Conservation (phyloP, 2,329 filamentous ascomycete species). For the Trichophaea hybrida region DNA sequence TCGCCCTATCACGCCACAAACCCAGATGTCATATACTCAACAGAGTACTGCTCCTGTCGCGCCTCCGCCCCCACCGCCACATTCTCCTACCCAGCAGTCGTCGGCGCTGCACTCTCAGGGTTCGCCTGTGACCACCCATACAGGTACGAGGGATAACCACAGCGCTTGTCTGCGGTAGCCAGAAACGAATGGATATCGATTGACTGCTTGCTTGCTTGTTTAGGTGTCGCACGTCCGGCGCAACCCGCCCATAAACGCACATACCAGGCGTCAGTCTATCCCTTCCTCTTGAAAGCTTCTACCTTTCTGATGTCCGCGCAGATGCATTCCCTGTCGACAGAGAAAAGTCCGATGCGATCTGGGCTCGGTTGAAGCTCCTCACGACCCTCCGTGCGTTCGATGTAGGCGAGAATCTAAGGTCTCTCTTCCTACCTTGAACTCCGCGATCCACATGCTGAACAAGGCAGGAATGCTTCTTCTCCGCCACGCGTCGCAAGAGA, state of each 20-base stretch:
- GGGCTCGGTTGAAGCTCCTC: conserved; percentile 74
- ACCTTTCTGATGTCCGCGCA: background rate
- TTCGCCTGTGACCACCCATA: too few relatives aligned
- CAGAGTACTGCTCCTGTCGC: too few relatives aligned
- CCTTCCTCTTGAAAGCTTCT: background rate
- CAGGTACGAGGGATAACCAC: too few relatives aligned
- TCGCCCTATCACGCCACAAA: too few relatives aligned
- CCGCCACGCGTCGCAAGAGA: conserved; percentile 86
- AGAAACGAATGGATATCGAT: too few relatives aligned
- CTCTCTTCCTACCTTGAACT: background rate
- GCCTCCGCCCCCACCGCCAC: too few relatives aligned
- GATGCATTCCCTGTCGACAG: conserved; percentile 40
- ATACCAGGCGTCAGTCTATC: conserved; percentile 29
- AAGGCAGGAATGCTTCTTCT: conserved; percentile 74
- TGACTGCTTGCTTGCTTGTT: too few relatives aligned
- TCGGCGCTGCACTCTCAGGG: too few relatives aligned
- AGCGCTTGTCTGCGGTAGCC: too few relatives aligned
- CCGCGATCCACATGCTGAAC: background rate
- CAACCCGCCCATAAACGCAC: conserved; percentile 30
- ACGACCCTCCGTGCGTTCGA: conserved; percentile 83
- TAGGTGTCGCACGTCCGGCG: background rate
- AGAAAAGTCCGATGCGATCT: conserved; percentile 45
- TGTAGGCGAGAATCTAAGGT: conserved; percentile 81
- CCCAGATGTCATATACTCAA: too few relatives aligned
- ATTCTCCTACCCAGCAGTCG: too few relatives aligned